Conservation (phyloP, 2,329 filamentous ascomycete species). For the Fusarium brevicatenulatum region DNA sequence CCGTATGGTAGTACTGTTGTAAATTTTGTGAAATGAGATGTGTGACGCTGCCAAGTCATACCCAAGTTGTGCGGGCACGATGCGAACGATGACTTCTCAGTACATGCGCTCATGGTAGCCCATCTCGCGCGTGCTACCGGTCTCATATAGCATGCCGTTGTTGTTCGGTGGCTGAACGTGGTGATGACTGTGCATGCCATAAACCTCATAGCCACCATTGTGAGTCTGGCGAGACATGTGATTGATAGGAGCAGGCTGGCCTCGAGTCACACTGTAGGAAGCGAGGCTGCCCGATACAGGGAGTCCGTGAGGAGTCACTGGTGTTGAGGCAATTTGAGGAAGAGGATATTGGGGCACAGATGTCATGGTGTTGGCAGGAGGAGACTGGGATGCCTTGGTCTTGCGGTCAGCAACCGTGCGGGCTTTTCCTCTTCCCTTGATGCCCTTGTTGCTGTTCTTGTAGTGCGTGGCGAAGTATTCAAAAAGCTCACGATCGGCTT, state of each 20-base stretch:
- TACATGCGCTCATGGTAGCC: conserved; percentile 58
- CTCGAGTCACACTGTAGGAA: conserved; percentile 49
- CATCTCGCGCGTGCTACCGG: conserved; percentile 54
- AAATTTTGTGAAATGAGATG: conserved; percentile 17
- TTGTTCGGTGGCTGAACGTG: conserved; percentile 32
- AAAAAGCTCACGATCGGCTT: conserved; percentile 79
- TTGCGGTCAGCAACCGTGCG: conserved; percentile 66
- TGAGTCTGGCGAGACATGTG: conserved; percentile 48
- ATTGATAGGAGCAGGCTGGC: conserved; percentile 41
- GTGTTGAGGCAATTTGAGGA: conserved; percentile 41
- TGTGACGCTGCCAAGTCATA: conserved; percentile 11
- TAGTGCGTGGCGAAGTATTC: conserved; percentile 89
- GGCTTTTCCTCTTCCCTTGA: conserved; percentile 93
- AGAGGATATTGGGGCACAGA: conserved; percentile 40
- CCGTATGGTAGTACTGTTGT: conserved; percentile 34
- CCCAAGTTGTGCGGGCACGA: conserved; percentile 8
- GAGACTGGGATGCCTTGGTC: conserved; percentile 44
- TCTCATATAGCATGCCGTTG: conserved; percentile 56
- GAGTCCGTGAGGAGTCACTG: conserved; percentile 40
- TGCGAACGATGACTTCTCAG: conserved; percentile 39
- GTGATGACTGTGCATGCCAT: conserved; percentile 55
- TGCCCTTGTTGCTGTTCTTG: conserved; percentile 98
- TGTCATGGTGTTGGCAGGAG: conserved; percentile 26
- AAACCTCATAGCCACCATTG: conserved; percentile 55
- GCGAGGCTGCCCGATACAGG: conserved; percentile 45